phyloP scores from a whole-genome alignment of 2,329 filamentous ascomycete genomes.

The Madurella fahalii region DNA sequence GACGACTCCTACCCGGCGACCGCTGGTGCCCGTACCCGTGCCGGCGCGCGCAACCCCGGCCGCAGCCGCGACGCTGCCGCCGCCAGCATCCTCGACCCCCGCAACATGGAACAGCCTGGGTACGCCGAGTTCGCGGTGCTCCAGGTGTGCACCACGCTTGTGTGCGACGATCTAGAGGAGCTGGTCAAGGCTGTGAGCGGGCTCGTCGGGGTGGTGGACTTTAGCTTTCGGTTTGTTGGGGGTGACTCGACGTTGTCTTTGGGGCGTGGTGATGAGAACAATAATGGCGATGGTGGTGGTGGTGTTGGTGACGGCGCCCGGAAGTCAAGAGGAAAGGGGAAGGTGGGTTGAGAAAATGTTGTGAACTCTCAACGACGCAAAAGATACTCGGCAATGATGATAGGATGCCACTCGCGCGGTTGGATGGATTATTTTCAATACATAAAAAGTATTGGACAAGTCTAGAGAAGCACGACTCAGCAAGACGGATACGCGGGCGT shows the following conservation, averaged over 20 bases:
- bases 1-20: conserved; percentile 1
- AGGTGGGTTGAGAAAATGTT: no score
- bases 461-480: no score
- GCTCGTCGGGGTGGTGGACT: conserved; percentile 71
- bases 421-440: no score
- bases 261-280: background rate
- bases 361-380: no score
- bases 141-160: conserved; percentile 65
- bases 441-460: no score
- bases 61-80: conserved; percentile 12
- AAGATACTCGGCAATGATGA: no score
- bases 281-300: background rate
- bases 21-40: background rate
- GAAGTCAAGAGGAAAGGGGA: no score
- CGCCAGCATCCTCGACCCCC: conserved; percentile 53
- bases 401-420: no score
- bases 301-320: background rate
- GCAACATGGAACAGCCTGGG: conserved; percentile 65
- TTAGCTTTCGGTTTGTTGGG: conserved; percentile 56
- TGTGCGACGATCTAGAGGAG: conserved; percentile 64
- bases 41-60: background rate
- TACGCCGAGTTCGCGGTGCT: conserved; percentile 73
- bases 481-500: no score
- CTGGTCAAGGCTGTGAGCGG: conserved; percentile 59
- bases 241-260: conserved; percentile 13